These are phyloP conservation scores for Paspalum notatum DNA, from an alignment of 176 grass and related monocot species.

Conservation along the genomic window DNA sequence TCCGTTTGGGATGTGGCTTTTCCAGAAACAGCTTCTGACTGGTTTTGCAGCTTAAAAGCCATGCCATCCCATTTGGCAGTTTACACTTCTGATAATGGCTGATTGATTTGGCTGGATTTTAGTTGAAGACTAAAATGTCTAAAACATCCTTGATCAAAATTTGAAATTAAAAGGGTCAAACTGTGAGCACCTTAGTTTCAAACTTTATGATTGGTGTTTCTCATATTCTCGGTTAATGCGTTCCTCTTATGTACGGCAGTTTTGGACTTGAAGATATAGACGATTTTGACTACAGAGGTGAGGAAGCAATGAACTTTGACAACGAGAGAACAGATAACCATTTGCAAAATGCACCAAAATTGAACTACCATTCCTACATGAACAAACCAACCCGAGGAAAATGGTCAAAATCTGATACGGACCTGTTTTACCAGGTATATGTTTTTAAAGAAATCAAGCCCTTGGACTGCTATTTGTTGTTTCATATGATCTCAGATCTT, in stretches of 20 bases:
- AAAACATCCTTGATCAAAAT: constrained; percentile 2
- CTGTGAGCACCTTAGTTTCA: background rate
- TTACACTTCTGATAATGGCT: no score
- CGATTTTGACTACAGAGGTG: constrained; percentile 48
- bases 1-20: background rate
- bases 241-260: constrained; percentile 26
- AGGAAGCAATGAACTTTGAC: constrained; percentile 37
- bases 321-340: constrained; percentile 29
- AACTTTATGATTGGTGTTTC: background rate
- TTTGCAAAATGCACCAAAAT: constrained; percentile 46
- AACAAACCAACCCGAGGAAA: constrained; percentile 43
- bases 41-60: background rate
- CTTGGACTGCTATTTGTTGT: constrained; percentile 13
- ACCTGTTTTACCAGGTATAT: constrained; percentile 86
- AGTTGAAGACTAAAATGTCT: constrained; percentile 3
- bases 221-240: constrained; percentile 1
- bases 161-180: background rate
- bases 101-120: background rate
- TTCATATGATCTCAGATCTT: background rate
- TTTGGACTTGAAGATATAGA: constrained; percentile 26
- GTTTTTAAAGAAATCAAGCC: constrained; percentile 35
- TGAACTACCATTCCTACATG: constrained; percentile 97
- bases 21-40: background rate
- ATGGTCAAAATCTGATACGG: constrained; percentile 89
- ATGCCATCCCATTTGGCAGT: background rate